Evolutionary conservation across 2,329 filamentous ascomycete species (phyloP).

Genomic region (Sporothrix dimorphospora): DNA sequence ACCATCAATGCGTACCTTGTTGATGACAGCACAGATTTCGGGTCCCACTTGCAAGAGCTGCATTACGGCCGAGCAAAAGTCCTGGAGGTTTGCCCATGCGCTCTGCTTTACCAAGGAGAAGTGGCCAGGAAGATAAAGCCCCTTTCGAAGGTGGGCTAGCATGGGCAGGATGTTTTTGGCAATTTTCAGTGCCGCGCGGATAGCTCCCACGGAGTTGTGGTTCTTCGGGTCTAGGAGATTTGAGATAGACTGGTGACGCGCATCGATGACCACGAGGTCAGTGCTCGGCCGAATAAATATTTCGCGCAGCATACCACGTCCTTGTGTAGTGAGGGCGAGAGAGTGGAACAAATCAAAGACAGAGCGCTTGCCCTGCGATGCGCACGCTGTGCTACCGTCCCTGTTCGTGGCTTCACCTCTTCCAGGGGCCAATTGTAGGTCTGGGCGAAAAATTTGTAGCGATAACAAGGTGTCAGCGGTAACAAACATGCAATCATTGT

Average conservation of each 20-base stretch:
- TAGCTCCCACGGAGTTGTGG: slow-evolving; percentile 53
- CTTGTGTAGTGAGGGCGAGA: slow-evolving; percentile 77
- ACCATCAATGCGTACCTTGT: slow-evolving; percentile 14
- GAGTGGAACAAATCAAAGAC: slow-evolving; percentile 81
- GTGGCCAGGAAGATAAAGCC: slow-evolving; percentile 61
- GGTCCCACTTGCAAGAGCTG: slow-evolving; percentile 56
- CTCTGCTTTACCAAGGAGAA: slow-evolving; percentile 62
- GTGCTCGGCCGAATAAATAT: slow-evolving; percentile 79
- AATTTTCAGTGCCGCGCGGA: slow-evolving; percentile 66
- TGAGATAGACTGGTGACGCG: slow-evolving; percentile 71
- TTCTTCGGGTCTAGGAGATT: slow-evolving; percentile 72
- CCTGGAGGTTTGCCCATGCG: slow-evolving; percentile 71
- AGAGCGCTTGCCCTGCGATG: slow-evolving; percentile 76
- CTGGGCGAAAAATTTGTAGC: slow-evolving; percentile 81
- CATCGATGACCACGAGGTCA: slow-evolving; percentile 67
- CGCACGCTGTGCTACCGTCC: slow-evolving; percentile 54
- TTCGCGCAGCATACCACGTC: slow-evolving; percentile 72
- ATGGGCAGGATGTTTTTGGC: slow-evolving; percentile 75
- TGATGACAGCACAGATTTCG: slow-evolving; percentile 9
- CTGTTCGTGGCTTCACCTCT: slow-evolving; percentile 62
- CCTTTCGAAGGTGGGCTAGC: slow-evolving; percentile 74
- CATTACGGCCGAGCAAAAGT: slow-evolving; percentile 73
- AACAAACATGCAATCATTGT: slow-evolving; percentile 71
- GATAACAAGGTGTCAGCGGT: slow-evolving; percentile 79
- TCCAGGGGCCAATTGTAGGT: slow-evolving; percentile 76